Evolutionary conservation across 2,329 filamentous ascomycete genomes (phyloP).

Genomic region (Ascochyta pisi): DNA sequence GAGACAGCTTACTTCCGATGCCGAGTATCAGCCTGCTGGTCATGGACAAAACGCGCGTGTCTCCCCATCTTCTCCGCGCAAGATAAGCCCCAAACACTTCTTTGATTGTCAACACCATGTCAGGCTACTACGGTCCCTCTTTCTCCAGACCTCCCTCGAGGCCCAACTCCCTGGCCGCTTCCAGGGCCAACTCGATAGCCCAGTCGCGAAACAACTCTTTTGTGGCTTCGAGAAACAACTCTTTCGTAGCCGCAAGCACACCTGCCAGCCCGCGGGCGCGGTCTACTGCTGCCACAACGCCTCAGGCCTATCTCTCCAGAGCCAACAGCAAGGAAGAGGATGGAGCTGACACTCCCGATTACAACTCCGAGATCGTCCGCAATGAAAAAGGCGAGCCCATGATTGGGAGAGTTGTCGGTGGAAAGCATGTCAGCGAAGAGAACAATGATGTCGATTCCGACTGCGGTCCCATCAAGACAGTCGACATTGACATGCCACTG

Average conservation of each 20-base stretch:
- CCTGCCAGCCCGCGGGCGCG: slow-evolving; percentile 14
- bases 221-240: slow-evolving; percentile 7
- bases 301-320: slow-evolving; percentile 16
- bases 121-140: slow-evolving; percentile 19
- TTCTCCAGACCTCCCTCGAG: slow-evolving; percentile 19
- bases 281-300: slow-evolving; percentile 19
- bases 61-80: slow-evolving; percentile 13
- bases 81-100: slow-evolving; percentile 3
- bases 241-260: slow-evolving; percentile 11
- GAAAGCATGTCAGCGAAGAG: slow-evolving; percentile 29
- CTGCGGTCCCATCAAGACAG: slow-evolving; percentile 33
- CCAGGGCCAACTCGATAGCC: slow-evolving; percentile 16
- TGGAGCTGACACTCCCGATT: neutral
- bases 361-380: slow-evolving; percentile 24
- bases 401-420: slow-evolving; percentile 33
- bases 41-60: slow-evolving; percentile 15
- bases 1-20: slow-evolving; percentile 4
- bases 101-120: slow-evolving; percentile 15
- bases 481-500: slow-evolving; percentile 39
- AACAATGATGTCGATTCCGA: slow-evolving; percentile 33
- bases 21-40: slow-evolving; percentile 13
- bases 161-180: slow-evolving; percentile 17
- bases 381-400: slow-evolving; percentile 35
- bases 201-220: slow-evolving; percentile 14
- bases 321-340: slow-evolving; percentile 14